Conservation (phyloP, 1,139 yeast genomes). For the Magnusiomyces ingens region DNA sequence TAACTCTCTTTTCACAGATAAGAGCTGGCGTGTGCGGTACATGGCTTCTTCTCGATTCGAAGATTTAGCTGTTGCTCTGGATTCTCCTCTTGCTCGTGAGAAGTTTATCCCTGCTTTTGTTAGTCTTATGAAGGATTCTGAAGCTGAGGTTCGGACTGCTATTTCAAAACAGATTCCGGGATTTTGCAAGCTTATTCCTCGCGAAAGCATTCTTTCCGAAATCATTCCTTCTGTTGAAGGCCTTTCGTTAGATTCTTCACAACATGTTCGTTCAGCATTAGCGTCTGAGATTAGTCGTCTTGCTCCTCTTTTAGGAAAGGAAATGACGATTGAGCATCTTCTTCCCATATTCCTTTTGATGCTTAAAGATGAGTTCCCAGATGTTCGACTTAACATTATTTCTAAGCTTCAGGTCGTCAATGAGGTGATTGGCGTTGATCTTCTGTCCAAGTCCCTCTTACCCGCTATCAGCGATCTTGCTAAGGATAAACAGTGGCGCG, state of each 20-base stretch:
- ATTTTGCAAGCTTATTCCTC: slow-evolving; percentile 43
- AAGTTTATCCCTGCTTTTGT: slow-evolving; percentile 66
- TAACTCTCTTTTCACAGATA: slow-evolving; percentile 70
- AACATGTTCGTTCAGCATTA: slow-evolving; percentile 85
- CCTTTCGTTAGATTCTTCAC: slow-evolving; percentile 85
- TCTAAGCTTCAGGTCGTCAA: slow-evolving; percentile 87
- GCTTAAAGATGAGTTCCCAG: slow-evolving; percentile 96
- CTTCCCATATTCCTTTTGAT: slow-evolving; percentile 85
- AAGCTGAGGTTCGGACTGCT: slow-evolving; percentile 95
- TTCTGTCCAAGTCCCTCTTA: slow-evolving; percentile 75
- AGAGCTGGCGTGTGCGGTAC: slow-evolving; percentile 97
- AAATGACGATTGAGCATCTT: slow-evolving; percentile 71
- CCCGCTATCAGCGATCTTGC: slow-evolving; percentile 97
- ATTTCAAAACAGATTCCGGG: slow-evolving; percentile 88
- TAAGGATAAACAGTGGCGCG: slow-evolving; percentile 96
- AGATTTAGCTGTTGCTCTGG: slow-evolving; percentile 61
- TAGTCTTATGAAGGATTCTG: slow-evolving; percentile 78
- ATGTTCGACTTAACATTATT: slow-evolving; percentile 89
- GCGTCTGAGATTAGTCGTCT: slow-evolving; percentile 84
- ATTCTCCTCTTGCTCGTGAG: slow-evolving; percentile 45
- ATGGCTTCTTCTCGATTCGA: slow-evolving; percentile 93
- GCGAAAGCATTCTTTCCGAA: slow-evolving; percentile 53
- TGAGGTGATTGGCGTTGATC: slow-evolving; percentile 87
- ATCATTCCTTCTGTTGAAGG: slow-evolving; percentile 80
- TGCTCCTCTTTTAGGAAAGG: slow-evolving; percentile 82